Percentiles rank a stretch among this genome's conserved stretches.
Evolutionary conservation across 192 early-diverging fungal species (phyloP).

Genomic region (Linnemannia hyalina): DNA sequence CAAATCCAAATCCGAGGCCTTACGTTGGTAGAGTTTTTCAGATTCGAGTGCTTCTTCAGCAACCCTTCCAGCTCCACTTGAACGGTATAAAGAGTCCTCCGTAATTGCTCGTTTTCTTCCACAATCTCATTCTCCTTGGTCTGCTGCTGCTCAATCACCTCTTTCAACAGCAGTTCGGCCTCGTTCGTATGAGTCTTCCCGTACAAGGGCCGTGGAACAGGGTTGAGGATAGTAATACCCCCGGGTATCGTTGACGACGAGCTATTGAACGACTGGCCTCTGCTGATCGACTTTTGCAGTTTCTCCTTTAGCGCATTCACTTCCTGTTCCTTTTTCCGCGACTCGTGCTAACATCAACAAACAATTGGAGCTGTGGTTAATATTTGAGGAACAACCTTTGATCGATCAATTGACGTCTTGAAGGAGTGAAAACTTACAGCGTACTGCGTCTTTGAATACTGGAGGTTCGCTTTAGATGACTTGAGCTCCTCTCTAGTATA

Average conservation of each 20-base stretch:
- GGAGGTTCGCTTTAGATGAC: conserved; percentile 63
- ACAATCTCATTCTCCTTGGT: conserved; percentile 51
- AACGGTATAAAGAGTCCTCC: conserved; percentile 54
- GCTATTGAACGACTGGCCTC: conserved; percentile 8
- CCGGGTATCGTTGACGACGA: conserved; percentile 34
- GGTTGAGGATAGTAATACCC: conserved; percentile 32
- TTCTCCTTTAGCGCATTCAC: conserved; percentile 60
- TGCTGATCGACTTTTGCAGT: conserved; percentile 57
- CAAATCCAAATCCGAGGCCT: not conserved
- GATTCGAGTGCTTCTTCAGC: conserved; percentile 34
- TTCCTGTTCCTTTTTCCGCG: conserved; percentile 61
- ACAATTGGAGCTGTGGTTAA: not conserved
- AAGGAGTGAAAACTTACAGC: conserved; percentile 52
- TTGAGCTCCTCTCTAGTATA: conserved; percentile 61
- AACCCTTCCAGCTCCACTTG: conserved; percentile 53
- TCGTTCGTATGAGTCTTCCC: conserved; percentile 31
- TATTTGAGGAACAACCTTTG: not conserved
- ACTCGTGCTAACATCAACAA: conserved; percentile 57
- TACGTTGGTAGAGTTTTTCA: conserved; percentile 20
- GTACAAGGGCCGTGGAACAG: conserved; percentile 34
- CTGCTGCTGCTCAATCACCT: conserved; percentile 51
- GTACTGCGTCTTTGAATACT: conserved; percentile 65
- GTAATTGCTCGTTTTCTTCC: conserved; percentile 56
- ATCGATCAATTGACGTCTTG: not conserved
- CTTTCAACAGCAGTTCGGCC: conserved; percentile 41